A percentile compares a stretch with the other conserved stretches of the same genome.
Conservation (phyloP, 495 filamentous ascomycete genomes). For the Pseudomonodictys pantanalensis region DNA sequence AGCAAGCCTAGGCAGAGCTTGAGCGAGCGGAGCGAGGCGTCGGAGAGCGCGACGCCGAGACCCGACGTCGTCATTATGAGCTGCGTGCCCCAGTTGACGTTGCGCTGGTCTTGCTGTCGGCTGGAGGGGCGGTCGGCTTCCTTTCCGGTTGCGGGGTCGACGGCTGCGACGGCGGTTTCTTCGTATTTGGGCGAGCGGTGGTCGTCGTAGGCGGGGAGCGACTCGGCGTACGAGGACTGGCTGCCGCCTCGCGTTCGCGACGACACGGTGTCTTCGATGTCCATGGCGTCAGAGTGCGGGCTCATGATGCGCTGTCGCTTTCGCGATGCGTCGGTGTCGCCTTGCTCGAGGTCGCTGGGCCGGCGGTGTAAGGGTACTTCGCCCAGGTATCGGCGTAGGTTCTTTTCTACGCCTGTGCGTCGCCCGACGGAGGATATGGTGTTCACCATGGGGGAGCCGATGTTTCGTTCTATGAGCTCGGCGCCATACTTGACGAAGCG, state of each 20-base stretch:
- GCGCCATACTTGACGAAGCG: slow-evolving; percentile 73
- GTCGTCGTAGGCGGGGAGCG: slow-evolving; percentile 78
- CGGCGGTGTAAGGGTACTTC: slow-evolving; percentile 43
- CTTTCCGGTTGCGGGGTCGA: slow-evolving; percentile 29
- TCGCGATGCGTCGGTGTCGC: slow-evolving; percentile 48
- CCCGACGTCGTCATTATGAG: slow-evolving; percentile 81
- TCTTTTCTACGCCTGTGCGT: slow-evolving; percentile 78
- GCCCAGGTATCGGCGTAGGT: slow-evolving; percentile 72
- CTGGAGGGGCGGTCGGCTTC: slow-evolving; percentile 7
- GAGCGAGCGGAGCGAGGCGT: slow-evolving; percentile 72
- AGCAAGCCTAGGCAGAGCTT: slow-evolving; percentile 75
- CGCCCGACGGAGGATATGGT: slow-evolving; percentile 77
- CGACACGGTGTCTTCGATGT: slow-evolving; percentile 44
- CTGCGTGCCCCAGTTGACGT: slow-evolving; percentile 68
- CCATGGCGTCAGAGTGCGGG: slow-evolving; percentile 37
- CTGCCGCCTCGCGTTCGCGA: slow-evolving; percentile 36
- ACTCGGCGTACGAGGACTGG: slow-evolving; percentile 57
- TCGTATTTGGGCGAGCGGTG: slow-evolving; percentile 69
- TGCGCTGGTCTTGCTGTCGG: slow-evolving; percentile 36
- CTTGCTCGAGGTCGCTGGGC: slow-evolving; percentile 42
- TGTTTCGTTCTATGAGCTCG: slow-evolving; percentile 79
- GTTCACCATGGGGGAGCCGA: slow-evolving; percentile 74
- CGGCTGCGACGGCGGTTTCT: slow-evolving; percentile 43
- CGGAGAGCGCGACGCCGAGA: slow-evolving; percentile 80
- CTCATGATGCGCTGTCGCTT: slow-evolving; percentile 64